Conservation (phyloP, 2,329 filamentous ascomycete species). For the Colletotrichum sp. region DNA sequence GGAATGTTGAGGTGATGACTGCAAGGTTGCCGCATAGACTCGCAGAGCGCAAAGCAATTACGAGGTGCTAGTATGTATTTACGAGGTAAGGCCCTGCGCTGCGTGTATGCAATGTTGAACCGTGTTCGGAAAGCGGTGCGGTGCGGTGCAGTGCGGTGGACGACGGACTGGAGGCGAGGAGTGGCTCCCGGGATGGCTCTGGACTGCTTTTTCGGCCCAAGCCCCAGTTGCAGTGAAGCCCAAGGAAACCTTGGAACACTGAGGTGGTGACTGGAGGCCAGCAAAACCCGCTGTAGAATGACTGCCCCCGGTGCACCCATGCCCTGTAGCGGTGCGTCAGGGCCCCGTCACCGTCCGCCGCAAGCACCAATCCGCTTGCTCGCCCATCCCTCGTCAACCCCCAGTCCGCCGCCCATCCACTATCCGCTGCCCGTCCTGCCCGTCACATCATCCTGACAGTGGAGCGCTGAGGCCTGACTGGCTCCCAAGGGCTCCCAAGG, state of each 20-base stretch:
- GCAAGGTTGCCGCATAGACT: slow-evolving; percentile 1
- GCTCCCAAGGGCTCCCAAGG: slow-evolving; percentile 1
- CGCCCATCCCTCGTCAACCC: not conserved
- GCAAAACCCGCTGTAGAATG: not conserved
- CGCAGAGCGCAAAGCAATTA: slow-evolving; percentile 5
- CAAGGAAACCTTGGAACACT: not conserved
- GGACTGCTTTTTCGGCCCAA: slow-evolving; percentile 7
- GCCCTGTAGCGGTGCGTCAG: not conserved
- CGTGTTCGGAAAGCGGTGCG: slow-evolving; percentile 17
- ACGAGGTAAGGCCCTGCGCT: not conserved
- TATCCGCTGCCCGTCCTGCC: slow-evolving; percentile 9
- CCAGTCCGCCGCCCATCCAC: not conserved
- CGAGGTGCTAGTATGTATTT: not conserved
- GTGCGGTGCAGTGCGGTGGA: not conserved
- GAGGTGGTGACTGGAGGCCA: not conserved
- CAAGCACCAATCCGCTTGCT: not conserved
- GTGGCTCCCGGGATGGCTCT: not conserved
- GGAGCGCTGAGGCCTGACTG: not conserved
- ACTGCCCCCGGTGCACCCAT: not conserved
- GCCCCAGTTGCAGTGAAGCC: slow-evolving; percentile 14
- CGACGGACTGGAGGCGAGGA: not conserved
- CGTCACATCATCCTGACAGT: slow-evolving; percentile 20
- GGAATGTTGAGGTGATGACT: not conserved
- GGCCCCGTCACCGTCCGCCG: not conserved
- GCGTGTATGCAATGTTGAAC: slow-evolving; percentile 13